Base-by-base conservation (phyloP, 257 asterid species). In the Anisodus acutangulus region DNA sequence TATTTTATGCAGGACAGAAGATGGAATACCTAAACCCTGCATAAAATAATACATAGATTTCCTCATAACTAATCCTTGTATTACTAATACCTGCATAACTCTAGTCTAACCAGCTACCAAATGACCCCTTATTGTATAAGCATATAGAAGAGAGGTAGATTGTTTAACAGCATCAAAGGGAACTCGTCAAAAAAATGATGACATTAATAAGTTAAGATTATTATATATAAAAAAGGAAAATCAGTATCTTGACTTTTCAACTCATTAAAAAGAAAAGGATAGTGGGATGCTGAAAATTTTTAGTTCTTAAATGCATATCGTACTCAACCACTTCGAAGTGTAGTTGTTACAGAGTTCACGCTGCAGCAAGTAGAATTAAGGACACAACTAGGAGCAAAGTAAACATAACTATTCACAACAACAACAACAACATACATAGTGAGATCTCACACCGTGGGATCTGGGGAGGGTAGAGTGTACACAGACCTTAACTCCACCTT, bases 361-460 rank as follows among this genome's bases (percentile, higher is more conserved):
- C 80, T 10, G 80, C 80, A 10, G 60, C 4, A 45, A 71, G 80
- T 71, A 45, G 58, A 71, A 49, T 49, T 17, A 49, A 49, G 43
- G 80, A 12, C 13, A 51, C 10, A 19, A 35, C 76, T 45, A 45
- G 11, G 9, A 82, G 64, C 13, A 22, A 53, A 7, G 22, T 66
- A 67, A 68, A 4, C 39, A 13, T 35, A 55, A 57, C 64, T 8
- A 67, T 49, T 82, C 85, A n/a, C 55, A 43, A 22, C 26, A 22
- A 22, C 26, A 22, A 22, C 26, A 22, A 22, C 26, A 22, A 22
- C 26, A 22, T 22, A 22, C 26, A 22, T 0, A 22, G 26, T 35
- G 68, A 31, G 31, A 51, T 6, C 26, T 0, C 26, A 22, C 26
- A 22, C 26, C 26, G 26, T 22, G 26, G 26, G 26, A 0, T 22